Evolutionary conservation across 352 stramenopile species (phyloP).

Genomic region (Phytophthora crassamura): DNA sequence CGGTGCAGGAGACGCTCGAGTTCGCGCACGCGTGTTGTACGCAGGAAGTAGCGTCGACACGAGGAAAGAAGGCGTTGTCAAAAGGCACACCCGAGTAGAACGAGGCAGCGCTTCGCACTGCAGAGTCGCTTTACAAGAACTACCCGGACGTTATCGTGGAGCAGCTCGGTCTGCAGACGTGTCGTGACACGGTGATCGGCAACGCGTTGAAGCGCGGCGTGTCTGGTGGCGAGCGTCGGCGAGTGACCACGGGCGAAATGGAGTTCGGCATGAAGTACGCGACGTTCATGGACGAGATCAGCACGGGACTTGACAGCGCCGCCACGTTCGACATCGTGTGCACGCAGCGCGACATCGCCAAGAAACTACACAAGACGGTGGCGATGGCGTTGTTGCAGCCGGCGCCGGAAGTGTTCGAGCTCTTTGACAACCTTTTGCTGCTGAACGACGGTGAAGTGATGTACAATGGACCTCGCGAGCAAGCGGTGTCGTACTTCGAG

Average conservation of each 20-base stretch:
- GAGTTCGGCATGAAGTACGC: constrained; percentile 70
- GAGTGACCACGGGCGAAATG: constrained; percentile 86
- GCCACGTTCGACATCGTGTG: constrained; percentile 61
- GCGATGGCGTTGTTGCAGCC: constrained; percentile 64
- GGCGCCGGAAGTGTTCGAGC: constrained; percentile 14
- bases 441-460: constrained; percentile 58
- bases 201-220: constrained; percentile 51
- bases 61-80: constrained; percentile 45
- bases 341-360: constrained; percentile 35
- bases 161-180: constrained; percentile 40
- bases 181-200: constrained; percentile 50
- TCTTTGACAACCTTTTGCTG: constrained; percentile 82
- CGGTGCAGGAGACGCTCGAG: constrained; percentile 42
- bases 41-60: constrained; percentile 54
- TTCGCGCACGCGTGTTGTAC: constrained; percentile 34
- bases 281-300: constrained; percentile 90
- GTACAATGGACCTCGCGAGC: constrained; percentile 66
- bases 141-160: constrained; percentile 30
- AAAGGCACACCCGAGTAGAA: constrained; percentile 24
- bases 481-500: constrained; percentile 48
- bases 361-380: constrained; percentile 38
- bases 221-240: constrained; percentile 84
- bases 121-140: constrained; percentile 25
- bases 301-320: constrained; percentile 54
- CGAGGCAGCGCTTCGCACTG: constrained; percentile 17